Base-by-base conservation (phyloP, 1,284 basidiomycete species). In the Cutaneotrichosporon sp. region DNA sequence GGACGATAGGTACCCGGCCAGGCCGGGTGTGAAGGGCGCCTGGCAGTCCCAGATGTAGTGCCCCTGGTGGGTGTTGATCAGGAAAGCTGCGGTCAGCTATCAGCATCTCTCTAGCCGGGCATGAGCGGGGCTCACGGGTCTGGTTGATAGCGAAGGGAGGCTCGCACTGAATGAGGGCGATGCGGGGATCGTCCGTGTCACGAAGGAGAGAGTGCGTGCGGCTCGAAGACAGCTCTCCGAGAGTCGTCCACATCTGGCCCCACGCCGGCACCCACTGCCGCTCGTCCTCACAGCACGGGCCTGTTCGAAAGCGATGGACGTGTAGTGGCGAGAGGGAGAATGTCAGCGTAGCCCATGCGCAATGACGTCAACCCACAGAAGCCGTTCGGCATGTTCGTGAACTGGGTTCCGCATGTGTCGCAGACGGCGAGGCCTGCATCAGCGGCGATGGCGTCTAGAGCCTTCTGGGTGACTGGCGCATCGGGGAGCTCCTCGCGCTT, bases 31-130 rank as follows among this genome's bases (percentile, higher is more conserved):
- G 22, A 74, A 54, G 37, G 61, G 62, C 2, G 71, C 69, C 1
- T 64, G 49, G 48, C 72, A 75, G 51, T 75, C 74, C 74, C 74
- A 75, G 43, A 75, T 64, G 52, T 67, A 73, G 14, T 62, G 62
- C 12, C 68, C 72, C 1, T 46, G 52, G 2, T 54, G 45, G 0
- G 71, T 72, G 49, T 68, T 60, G 42, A 75, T 63, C 16, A 75
- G 54, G n/a, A 71, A 64, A 1, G 74, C 72, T 75, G 46, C 1
- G 4, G 34, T 42, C n/a, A 44, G 43, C 39, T n/a, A 14, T 24
- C 8, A 10, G 17, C 7, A 14, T 11, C 20, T 6, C 27, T 29
- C 27, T 33, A 20, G 12, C 29, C 19, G 4, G 9, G 32, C 8
- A 25, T 32, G 24, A 12, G 29, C 17, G 27, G 27, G 16, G 62